phyloP scores from a whole-genome alignment of 2,329 filamentous ascomycete species.

The Trichoderma atroviride region DNA sequence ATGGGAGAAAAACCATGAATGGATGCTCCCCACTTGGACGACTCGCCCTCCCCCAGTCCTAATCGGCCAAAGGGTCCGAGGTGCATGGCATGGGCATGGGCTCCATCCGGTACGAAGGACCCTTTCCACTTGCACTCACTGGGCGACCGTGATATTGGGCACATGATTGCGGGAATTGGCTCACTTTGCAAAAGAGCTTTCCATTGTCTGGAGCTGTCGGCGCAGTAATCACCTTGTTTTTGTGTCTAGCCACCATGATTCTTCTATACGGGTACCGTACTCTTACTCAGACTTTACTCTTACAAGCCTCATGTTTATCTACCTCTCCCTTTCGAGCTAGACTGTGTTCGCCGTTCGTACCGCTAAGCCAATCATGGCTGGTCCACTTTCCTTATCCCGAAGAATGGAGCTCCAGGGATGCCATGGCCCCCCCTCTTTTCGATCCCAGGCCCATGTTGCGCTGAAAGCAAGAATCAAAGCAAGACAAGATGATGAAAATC shows the following conservation, averaged over 20 bases:
- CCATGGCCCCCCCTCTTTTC: neutral
- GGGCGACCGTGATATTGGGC: neutral
- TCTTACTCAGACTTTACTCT: neutral
- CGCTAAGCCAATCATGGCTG: conserved; percentile 15
- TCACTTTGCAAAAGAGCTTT: neutral
- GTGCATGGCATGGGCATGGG: neutral
- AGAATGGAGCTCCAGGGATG: conserved; percentile 2
- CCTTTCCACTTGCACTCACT: neutral
- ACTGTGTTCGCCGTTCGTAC: neutral
- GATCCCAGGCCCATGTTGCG: neutral
- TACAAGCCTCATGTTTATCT: neutral
- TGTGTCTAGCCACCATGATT: too few species aligned
- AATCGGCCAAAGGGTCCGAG: neutral
- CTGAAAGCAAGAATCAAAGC: conserved; percentile 1
- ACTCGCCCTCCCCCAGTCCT: neutral
- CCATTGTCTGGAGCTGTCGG: neutral
- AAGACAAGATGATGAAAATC: neutral
- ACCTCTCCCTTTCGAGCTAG: neutral
- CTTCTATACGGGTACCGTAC: too few species aligned
- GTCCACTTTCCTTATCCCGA: conserved; percentile 4
- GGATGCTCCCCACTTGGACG: neutral
- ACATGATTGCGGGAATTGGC: neutral
- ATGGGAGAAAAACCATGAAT: neutral
- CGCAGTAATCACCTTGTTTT: neutral
- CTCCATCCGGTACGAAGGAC: neutral